phyloP scores from a whole-genome alignment of 176 grass and related monocot genomes.

The Oryza glaberrima region DNA sequence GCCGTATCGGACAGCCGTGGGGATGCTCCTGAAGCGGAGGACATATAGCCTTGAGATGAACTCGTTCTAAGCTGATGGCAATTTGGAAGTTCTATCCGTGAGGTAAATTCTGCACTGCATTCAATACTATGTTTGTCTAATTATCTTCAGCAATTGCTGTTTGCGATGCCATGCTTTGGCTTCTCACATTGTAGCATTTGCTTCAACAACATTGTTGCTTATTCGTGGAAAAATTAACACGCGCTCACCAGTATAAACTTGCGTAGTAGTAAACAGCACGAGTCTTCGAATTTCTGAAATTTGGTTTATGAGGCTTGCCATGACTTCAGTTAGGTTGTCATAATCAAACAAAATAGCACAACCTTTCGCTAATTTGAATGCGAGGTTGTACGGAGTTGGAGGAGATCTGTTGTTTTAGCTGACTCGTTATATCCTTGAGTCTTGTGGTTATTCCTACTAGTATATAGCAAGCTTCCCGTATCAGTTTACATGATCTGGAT shows the following conservation, averaged over 20 bases:
- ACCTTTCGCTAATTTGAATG: not conserved
- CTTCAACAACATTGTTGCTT: constrained; percentile 14
- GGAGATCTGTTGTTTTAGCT: not conserved
- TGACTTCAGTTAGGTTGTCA: not conserved
- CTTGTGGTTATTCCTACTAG: not conserved
- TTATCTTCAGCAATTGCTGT: constrained; percentile 18
- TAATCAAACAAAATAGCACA: not conserved
- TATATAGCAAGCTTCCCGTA: not conserved
- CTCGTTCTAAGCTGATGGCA: constrained; percentile 65
- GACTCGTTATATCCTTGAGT: not conserved
- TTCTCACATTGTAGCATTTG: not conserved
- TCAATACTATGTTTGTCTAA: constrained; percentile 4
- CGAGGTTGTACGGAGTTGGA: not conserved
- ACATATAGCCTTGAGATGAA: constrained; percentile 94
- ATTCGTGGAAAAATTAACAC: not conserved
- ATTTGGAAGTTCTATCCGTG: constrained; percentile 19
- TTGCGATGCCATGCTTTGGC: not conserved
- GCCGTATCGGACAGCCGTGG: constrained; percentile 67
- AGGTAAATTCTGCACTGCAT: constrained; percentile 34
- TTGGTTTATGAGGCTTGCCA: not conserved
- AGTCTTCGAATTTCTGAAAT: not conserved
- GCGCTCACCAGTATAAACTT: not conserved
- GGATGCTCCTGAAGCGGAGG: constrained; percentile 73
- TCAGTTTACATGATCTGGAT: not conserved
- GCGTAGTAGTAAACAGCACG: not conserved